Evolutionary conservation across 1,139 yeast species (phyloP), one percentile per base, ranked within the genome.

Genomic region (Debaryomyces subglobosus): DNA sequence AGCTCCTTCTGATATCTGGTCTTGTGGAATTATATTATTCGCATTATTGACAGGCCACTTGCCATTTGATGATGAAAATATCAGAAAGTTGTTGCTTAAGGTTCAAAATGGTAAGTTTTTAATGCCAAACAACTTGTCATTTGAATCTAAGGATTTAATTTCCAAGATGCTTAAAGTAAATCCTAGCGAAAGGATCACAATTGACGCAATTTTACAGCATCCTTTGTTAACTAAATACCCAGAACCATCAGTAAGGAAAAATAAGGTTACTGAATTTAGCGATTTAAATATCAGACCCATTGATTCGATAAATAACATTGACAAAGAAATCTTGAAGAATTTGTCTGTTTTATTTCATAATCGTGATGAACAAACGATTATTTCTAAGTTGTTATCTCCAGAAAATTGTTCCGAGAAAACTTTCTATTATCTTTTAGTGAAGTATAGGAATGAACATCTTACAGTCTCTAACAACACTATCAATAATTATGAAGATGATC

Each of bases 1-100:
- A 13, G 94, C 96, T 16, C 97, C 97, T 25, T 86, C 96, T 34
- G 99, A 94, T 68, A 94, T 94, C 46, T 94, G 99, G 99, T 91
- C 97, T 9, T 94, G 99, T 70, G 99, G 99, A 55, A 90, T 94
- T 56, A 94, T 94, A 47, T 73, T 94, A 45, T 94, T 90, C 72
- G 99, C 99, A 1, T 74, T 94, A 46, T 77, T 94, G 48, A 92
- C 98, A 0, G 99, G 99, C 33, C 94, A 94, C 67, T 75, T 94
- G 53, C 99, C 99, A 1, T 95, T 95, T 66, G 99, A 94, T 68
- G 98, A 94, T 68, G 98, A 91, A 60, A 91, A 91, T 65, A 91
- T 94, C 56, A 79, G 98, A 57, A 85, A 86, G 58, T 74, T 94
- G 53, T 75, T 95, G 41, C 73, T 90, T 57, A 94, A 94, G 65